Evolutionary conservation across 1,284 basidiomycete genomes (phyloP).

Genomic region (Moesziomyces parantarcticus): DNA sequence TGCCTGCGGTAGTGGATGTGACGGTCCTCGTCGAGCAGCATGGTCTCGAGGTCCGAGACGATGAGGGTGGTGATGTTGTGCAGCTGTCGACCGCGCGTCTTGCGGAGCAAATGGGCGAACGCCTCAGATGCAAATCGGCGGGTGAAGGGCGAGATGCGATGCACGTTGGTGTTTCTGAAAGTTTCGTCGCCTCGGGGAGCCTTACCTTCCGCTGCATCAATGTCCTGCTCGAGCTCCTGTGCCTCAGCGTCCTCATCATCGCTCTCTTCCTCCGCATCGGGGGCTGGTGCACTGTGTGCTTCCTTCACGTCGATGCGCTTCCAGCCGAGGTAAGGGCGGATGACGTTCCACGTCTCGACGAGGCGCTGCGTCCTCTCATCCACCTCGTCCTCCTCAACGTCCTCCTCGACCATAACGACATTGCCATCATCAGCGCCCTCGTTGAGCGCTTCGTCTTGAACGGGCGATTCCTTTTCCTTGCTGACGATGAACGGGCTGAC

Average conservation of each 20-base stretch:
- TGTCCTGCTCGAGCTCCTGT: conserved; percentile 4
- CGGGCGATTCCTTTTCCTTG: conserved; percentile 12
- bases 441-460: conserved; percentile 4
- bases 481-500: conserved; percentile 58
- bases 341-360: conserved; percentile 52
- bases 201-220: conserved; percentile 2
- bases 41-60: conserved; percentile 45
- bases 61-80: conserved; percentile 47
- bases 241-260: conserved; percentile 23
- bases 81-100: conserved; percentile 54
- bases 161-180: conserved; percentile 32
- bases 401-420: conserved; percentile 18
- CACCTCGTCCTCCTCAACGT: conserved; percentile 38
- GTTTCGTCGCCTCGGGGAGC: background rate
- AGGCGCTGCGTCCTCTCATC: conserved; percentile 39
- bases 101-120: conserved; percentile 64
- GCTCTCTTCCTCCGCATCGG: conserved; percentile 7
- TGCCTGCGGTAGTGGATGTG: conserved; percentile 24
- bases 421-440: conserved; percentile 2
- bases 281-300: conserved; percentile 1
- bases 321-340: conserved; percentile 58
- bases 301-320: conserved; percentile 25
- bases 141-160: conserved; percentile 54
- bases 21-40: conserved; percentile 46
- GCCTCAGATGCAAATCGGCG: conserved; percentile 65